Evolutionary conservation across 352 stramenopile genomes (phyloP).

Genomic region (Globisporangium rhizosaccharum): DNA sequence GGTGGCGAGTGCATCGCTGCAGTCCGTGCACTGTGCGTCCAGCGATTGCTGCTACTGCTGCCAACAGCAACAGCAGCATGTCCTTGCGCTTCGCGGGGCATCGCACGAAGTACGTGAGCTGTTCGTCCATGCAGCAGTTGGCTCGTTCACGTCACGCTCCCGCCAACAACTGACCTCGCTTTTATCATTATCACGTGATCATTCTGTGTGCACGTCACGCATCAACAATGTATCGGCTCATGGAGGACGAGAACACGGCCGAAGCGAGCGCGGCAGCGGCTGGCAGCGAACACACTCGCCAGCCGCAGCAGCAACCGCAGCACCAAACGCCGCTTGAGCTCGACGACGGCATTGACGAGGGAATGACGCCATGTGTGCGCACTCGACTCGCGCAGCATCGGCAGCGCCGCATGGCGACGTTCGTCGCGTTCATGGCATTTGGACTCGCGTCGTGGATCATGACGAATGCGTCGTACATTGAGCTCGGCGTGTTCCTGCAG

Average conservation of each 20-base stretch:
- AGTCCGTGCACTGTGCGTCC: too few species aligned
- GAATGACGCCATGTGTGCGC: not conserved
- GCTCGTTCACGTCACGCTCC: too few species aligned
- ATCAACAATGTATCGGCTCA: not conserved
- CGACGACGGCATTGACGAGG: not conserved
- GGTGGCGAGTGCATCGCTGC: too few species aligned
- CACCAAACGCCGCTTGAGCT: not conserved
- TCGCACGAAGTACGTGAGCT: too few species aligned
- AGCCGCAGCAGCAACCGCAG: not conserved
- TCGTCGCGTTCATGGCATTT: constrained; percentile 50
- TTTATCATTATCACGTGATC: not conserved
- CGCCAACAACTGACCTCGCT: not conserved
- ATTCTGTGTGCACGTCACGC: too few species aligned
- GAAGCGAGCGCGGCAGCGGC: not conserved
- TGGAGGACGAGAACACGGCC: not conserved
- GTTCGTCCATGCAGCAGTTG: too few species aligned
- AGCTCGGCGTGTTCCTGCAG: constrained; percentile 51
- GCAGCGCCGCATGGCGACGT: constrained; percentile 22
- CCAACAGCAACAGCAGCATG: too few species aligned
- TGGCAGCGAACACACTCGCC: not conserved
- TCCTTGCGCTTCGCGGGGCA: too few species aligned
- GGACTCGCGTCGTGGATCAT: constrained; percentile 61
- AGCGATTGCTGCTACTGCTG: too few species aligned
- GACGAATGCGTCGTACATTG: constrained; percentile 58
- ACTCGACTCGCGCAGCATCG: constrained; percentile 1